Evolutionary conservation across 2,329 filamentous ascomycete genomes (phyloP).

Genomic region (Neopestalotiopsis sp.): DNA sequence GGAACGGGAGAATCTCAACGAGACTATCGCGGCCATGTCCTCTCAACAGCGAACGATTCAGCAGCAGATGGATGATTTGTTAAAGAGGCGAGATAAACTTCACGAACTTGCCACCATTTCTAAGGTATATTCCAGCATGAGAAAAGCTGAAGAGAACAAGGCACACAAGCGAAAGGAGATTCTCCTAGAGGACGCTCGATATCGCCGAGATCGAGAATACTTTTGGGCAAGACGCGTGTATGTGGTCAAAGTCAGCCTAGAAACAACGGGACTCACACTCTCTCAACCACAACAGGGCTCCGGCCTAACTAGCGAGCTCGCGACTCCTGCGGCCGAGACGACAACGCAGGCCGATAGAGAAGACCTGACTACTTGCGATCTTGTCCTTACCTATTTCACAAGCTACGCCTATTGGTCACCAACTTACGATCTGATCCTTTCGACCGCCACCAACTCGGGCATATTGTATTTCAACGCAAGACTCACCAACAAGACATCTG

Average conservation of each 20-base stretch:
- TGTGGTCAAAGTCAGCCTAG: slow-evolving; percentile 56
- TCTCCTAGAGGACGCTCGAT: slow-evolving; percentile 48
- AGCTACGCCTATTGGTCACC: slow-evolving; percentile 63
- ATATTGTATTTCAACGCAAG: slow-evolving; percentile 66
- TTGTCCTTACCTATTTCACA: slow-evolving; percentile 66
- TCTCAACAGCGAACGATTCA: slow-evolving; percentile 38
- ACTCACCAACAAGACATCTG: slow-evolving; percentile 66
- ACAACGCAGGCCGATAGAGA: slow-evolving; percentile 24
- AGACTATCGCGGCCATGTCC: slow-evolving; percentile 44
- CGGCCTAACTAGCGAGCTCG: slow-evolving; percentile 55
- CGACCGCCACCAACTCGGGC: slow-evolving; percentile 57
- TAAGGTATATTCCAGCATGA: too few relatives aligned
- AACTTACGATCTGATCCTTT: slow-evolving; percentile 67
- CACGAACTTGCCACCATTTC: slow-evolving; percentile 20
- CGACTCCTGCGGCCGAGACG: slow-evolving; percentile 43
- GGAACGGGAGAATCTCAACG: slow-evolving; percentile 49
- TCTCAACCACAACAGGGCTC: slow-evolving; percentile 55
- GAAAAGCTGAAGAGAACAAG: too few relatives aligned
- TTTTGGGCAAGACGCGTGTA: slow-evolving; percentile 60
- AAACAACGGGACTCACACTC: slow-evolving; percentile 49
- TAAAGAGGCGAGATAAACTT: slow-evolving; percentile 41
- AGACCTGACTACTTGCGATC: slow-evolving; percentile 41
- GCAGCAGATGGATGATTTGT: slow-evolving; percentile 37
- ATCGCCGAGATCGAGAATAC: slow-evolving; percentile 47
- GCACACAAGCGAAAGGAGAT: slow-evolving; percentile 38